Base-by-base conservation (phyloP, 805 yeast genomes). In the Cyberlindnera suaveolens region DNA sequence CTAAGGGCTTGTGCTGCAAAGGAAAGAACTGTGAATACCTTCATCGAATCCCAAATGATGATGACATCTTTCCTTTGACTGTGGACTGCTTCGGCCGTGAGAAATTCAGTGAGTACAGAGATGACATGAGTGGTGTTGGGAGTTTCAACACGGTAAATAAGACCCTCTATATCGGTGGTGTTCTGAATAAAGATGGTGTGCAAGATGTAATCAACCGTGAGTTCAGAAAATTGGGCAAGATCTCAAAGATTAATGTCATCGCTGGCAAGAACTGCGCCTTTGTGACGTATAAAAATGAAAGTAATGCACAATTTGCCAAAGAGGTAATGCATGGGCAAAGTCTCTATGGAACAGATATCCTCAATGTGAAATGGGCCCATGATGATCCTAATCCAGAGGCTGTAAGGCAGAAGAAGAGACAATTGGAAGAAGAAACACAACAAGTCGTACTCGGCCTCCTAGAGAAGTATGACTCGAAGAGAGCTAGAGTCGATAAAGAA, bases 41-140 rank as follows among this genome's bases (percentile, higher is more conserved):
- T 29, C 99, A 91, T 61, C 67, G 96, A 41, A 58, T 85, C 6
- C 98, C 99, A 0, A 62, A 54, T 4, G 74, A 70, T 0, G 56
- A 61, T 6, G 96, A 90, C 55, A 62, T 68, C 32, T 70, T 70
- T 37, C 72, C 80, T 2, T 72, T 82, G 2, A 78, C 88, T 0
- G 71, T 78, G 20, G 99, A 91, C 63, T 90, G 97, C 56, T 91
- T 91, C 69, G 98, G 97, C 2, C 68, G 99, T 46, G 96, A 86
- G 56, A 87, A 85, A 61, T 83, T 83, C 49, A 70, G 84, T 1
- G 84, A 79, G 38, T 87, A 86, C 55, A 67, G 89, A 51, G 96
- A 91, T 51, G 98, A 91, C 63, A 89, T 89, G 96, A 79, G 84
- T 26, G 99, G 99, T 30, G 82, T 89, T 3, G 99, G 98, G 0